Conservation (phyloP, 2,329 filamentous ascomycete genomes). For the Incumbomyces lentus region DNA sequence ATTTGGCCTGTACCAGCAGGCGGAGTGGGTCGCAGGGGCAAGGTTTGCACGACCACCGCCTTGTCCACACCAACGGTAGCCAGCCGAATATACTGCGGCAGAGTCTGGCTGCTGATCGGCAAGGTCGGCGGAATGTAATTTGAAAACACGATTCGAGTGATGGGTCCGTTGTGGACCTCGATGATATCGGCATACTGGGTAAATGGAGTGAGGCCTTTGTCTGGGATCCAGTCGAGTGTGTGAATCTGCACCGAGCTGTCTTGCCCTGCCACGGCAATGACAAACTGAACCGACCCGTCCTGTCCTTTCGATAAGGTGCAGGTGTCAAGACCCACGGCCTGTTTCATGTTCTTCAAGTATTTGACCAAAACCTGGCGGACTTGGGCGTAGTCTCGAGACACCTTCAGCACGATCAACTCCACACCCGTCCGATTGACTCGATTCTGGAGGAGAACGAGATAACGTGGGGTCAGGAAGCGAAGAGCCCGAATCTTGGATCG, state of each 20-base stretch:
- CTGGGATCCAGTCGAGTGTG: slow-evolving; percentile 58
- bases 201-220: slow-evolving; percentile 37
- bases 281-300: slow-evolving; percentile 61
- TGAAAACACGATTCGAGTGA: slow-evolving; percentile 46
- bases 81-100: slow-evolving; percentile 58
- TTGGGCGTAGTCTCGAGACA: slow-evolving; percentile 18
- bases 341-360: slow-evolving; percentile 56
- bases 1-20: slow-evolving; percentile 35
- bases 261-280: slow-evolving; percentile 68
- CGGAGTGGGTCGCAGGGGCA: slow-evolving; percentile 50
- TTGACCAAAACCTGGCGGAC: slow-evolving; percentile 38
- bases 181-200: slow-evolving; percentile 41
- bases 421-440: slow-evolving; percentile 43
- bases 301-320: slow-evolving; percentile 52
- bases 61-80: slow-evolving; percentile 75
- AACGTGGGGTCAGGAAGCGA: slow-evolving; percentile 34
- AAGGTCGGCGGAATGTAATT: slow-evolving; percentile 42
- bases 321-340: slow-evolving; percentile 69
- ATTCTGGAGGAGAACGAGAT: slow-evolving; percentile 48
- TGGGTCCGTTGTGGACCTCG: slow-evolving; percentile 47
- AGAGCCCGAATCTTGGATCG: slow-evolving; percentile 38
- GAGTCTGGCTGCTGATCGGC: slow-evolving; percentile 37
- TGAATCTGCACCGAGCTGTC: slow-evolving; percentile 69
- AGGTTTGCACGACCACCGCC: slow-evolving; percentile 66
- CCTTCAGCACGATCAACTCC: slow-evolving; percentile 42